Base-by-base conservation (phyloP, 1,284 basidiomycete species). In the Porodaedalea pini region DNA sequence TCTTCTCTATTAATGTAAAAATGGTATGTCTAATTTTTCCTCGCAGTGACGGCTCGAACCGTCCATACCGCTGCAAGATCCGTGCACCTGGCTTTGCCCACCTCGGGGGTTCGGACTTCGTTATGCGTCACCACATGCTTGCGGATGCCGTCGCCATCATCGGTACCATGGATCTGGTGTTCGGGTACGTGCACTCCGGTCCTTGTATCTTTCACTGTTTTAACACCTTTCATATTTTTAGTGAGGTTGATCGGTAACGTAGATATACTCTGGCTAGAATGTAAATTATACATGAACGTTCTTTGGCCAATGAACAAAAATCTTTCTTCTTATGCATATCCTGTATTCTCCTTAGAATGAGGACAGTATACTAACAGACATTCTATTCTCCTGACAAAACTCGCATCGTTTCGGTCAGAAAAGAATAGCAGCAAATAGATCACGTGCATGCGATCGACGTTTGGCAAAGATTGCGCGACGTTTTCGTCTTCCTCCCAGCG, bases 51-150 rank as follows among this genome's bases (percentile, higher is more conserved):
- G 93, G 94, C 57, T 82, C 90, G 13, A 94, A 96, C 75, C 82
- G 94, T 37, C 94, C 94, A 17, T 98, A 98, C 74, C 79, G 90
- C 68, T 97, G 94, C 78, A 92, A 90, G 75, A 97, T 97, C 65
- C 91, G 92, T 65, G 93, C 92, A 11, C 93, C 92, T 51, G 92
- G 94, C 8, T 98, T 97, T 67, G 92, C 94, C 32, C 94, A 96
- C 73, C 79, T 96, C 64, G 92, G 90, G 50, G 94, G 92, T 36
- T 80, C 92, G 4, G 94, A 97, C 73, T 96, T 97, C 70, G 95
- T 97, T 89, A 92, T 91, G 86, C 86, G 90, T 84, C 81, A 85
- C 88, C 89, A 92, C 72, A 90, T 89, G 83, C 77, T 96, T 62
- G 92, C 94, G 10, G 94, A 96, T 68, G 92, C 88, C 41, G 94